Conservation (phyloP, 2,329 filamentous ascomycete species). For the Ceratocystis ficicola region DNA sequence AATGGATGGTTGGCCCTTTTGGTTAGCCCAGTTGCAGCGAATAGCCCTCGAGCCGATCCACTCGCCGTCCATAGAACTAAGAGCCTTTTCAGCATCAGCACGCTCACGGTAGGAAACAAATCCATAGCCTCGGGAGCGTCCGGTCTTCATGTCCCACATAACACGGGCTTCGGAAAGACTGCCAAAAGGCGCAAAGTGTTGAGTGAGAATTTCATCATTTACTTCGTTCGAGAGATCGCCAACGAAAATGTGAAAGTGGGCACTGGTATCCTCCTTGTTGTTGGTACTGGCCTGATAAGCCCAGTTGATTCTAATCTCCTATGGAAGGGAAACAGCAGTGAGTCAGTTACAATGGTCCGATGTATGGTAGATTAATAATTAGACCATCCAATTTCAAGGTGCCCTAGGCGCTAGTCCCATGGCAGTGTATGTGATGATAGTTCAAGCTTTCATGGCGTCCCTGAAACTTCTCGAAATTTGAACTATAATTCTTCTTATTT, state of each 20-base stretch:
- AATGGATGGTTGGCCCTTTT: constrained; percentile 98
- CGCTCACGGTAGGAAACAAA: constrained; percentile 97
- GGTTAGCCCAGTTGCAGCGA: constrained; percentile 99
- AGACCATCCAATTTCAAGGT: background rate
- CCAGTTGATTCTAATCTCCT: constrained; percentile 99
- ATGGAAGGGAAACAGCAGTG: constrained; percentile 14
- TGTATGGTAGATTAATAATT: background rate
- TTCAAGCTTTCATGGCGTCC: background rate
- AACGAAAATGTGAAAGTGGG: constrained; percentile 98
- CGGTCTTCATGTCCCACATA: constrained; percentile 99
- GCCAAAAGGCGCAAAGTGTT: constrained; percentile 93
- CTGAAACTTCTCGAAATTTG: background rate
- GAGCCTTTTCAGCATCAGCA: constrained; percentile 82
- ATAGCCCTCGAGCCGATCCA: constrained; percentile 97
- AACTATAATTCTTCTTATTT: background rate
- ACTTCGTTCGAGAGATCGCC: constrained; percentile 97
- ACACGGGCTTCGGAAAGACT: constrained; percentile 94
- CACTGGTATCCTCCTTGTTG: constrained; percentile 94
- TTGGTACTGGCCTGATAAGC: constrained; percentile 92
- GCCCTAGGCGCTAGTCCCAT: background rate
- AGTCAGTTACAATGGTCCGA: background rate
- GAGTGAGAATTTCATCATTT: constrained; percentile 85
- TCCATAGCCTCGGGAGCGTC: constrained; percentile 89
- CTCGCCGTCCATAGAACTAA: constrained; percentile 97
- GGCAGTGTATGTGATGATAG: background rate